Evolutionary conservation across 768 basidiomycete genomes (phyloP).

Genomic region (Austroboletus eburneus): DNA sequence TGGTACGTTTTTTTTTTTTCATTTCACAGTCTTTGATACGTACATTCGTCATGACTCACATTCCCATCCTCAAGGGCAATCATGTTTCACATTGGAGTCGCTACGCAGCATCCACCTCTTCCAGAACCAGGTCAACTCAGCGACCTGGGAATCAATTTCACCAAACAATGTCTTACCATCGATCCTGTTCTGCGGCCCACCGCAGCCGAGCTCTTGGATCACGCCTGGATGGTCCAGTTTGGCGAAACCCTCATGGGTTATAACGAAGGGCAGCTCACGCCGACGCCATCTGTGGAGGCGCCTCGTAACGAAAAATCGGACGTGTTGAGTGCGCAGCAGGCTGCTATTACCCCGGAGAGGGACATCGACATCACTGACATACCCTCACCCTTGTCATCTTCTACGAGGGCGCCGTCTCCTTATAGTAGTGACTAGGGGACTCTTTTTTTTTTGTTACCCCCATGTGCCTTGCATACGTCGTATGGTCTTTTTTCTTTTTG

Average conservation of each 20-base stretch:
- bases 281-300: conserved; percentile 43
- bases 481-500: background rate
- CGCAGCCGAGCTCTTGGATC: conserved; percentile 78
- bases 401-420: conserved; percentile 32
- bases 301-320: conserved; percentile 49
- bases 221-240: conserved; percentile 88
- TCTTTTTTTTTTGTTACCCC: too few relatives aligned
- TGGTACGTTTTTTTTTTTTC: conserved; percentile 53
- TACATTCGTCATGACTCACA: conserved; percentile 3
- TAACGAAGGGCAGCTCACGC: conserved; percentile 58
- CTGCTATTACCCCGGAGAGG: conserved; percentile 53
- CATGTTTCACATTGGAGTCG: conserved; percentile 98
- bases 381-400: conserved; percentile 48
- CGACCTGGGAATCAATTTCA: conserved; percentile 87
- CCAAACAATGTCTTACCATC: conserved; percentile 85
- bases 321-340: conserved; percentile 49
- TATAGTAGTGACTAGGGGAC: conserved; percentile 23
- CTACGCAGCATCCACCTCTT: conserved; percentile 92
- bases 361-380: conserved; percentile 54
- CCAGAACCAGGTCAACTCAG: conserved; percentile 90
- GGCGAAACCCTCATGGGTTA: conserved; percentile 65
- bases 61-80: conserved; percentile 94
- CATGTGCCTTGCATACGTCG: background rate
- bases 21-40: background rate
- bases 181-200: conserved; percentile 81